These are phyloP conservation scores for Backusella psychrophila DNA, from an alignment of 192 early-diverging fungal genomes.

Conservation along the genomic window DNA sequence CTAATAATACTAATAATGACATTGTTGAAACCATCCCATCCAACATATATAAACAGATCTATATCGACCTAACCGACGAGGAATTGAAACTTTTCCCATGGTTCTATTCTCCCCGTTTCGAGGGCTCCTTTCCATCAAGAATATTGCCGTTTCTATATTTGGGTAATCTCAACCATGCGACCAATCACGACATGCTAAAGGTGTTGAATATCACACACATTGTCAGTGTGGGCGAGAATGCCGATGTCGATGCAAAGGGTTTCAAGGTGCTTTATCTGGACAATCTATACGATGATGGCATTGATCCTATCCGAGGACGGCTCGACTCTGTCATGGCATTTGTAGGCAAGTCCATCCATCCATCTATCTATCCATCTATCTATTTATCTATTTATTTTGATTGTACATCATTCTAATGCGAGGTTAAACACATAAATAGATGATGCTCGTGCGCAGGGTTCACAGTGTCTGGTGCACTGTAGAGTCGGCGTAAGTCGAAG, in stretches of 20 bases:
- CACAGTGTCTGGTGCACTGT: slow-evolving; percentile 52
- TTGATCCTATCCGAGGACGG: slow-evolving; percentile 51
- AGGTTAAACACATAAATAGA: slow-evolving; percentile 29
- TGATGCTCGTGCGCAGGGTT: slow-evolving; percentile 38
- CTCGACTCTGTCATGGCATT: slow-evolving; percentile 48
- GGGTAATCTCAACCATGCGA: slow-evolving; percentile 61
- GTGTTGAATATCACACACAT: slow-evolving; percentile 53
- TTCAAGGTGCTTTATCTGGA: slow-evolving; percentile 51
- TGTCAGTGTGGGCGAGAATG: slow-evolving; percentile 57
- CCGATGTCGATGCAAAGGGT: slow-evolving; percentile 34
- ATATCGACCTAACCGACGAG: background rate
- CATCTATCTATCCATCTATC: too few relatives aligned
- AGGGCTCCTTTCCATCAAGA: slow-evolving; percentile 59
- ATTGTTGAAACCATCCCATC: background rate
- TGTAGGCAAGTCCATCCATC: slow-evolving; percentile 48
- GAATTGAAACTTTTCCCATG: slow-evolving; percentile 35
- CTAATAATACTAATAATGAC: background rate
- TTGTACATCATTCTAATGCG: background rate
- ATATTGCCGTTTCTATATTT: slow-evolving; percentile 58
- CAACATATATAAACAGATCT: background rate
- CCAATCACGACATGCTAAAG: slow-evolving; percentile 54
- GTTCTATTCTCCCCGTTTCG: slow-evolving; percentile 55
- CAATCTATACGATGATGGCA: slow-evolving; percentile 60
- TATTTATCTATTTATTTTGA: too few relatives aligned
- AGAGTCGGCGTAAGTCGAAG: slow-evolving; percentile 58